These are phyloP conservation scores for Primulina tabacum DNA, from an alignment of 257 asterid genomes.

Conservation along the genomic window DNA sequence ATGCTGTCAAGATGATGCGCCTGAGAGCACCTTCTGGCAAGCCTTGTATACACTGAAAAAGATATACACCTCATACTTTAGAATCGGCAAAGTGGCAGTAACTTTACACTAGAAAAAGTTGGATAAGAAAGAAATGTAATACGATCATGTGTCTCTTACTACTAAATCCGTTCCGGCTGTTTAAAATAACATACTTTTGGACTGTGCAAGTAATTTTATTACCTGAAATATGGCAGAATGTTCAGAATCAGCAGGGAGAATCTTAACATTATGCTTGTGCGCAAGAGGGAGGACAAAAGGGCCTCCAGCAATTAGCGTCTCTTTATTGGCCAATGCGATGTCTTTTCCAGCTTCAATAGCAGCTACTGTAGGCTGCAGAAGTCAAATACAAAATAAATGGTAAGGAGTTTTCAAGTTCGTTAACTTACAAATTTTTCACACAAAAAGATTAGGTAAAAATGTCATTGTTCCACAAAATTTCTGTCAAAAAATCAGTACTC, in stretches of 20 bases:
- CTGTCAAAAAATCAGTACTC: background rate
- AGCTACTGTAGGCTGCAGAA: conserved; percentile 86
- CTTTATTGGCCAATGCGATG: conserved; percentile 97
- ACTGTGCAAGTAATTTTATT: conserved; percentile 1
- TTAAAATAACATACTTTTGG: background rate
- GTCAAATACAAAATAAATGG: conserved; percentile 7
- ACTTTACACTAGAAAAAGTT: background rate
- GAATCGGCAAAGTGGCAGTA: background rate
- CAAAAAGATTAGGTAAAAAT: background rate
- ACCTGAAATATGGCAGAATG: conserved; percentile 99
- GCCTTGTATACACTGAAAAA: conserved; percentile 92
- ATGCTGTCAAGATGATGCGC: conserved; percentile 92
- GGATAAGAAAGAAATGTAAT: background rate
- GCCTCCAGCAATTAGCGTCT: conserved; percentile 95
- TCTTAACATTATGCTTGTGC: conserved; percentile 87
- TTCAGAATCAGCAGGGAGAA: conserved; percentile 99
- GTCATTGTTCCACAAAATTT: background rate
- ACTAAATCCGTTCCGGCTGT: conserved; percentile 5
- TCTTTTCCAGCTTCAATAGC: conserved; percentile 99
- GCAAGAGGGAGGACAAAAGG: conserved; percentile 99
- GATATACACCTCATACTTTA: conserved; percentile 22
- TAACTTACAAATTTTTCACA: background rate
- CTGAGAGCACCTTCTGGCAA: conserved; percentile 95
- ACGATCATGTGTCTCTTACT: background rate
- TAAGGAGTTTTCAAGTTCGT: conserved; percentile 4